phyloP scores from a whole-genome alignment of 2,329 filamentous ascomycete species.

The Aspergillus pseudoterreus region DNA sequence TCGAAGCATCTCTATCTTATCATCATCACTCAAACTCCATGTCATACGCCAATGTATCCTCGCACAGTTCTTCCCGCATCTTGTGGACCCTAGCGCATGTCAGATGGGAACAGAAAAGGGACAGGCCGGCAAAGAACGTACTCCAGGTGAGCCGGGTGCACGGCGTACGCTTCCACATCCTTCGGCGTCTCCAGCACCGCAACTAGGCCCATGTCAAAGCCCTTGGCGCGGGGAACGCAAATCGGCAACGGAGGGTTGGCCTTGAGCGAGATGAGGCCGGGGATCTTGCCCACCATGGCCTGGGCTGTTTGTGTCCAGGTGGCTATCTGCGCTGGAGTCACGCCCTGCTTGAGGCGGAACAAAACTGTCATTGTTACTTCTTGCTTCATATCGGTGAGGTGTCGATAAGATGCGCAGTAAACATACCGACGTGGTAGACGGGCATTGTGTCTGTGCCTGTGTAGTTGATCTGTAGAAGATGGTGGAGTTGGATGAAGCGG shows the following conservation, averaged over 20 bases:
- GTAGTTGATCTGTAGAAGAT: background rate
- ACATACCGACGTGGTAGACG: constrained; percentile 40
- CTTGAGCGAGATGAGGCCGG: constrained; percentile 38
- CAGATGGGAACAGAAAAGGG: constrained; percentile 2
- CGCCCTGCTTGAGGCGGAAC: constrained; percentile 41
- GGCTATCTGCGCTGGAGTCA: constrained; percentile 30
- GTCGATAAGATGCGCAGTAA: background rate
- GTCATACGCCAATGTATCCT: constrained; percentile 42
- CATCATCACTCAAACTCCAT: constrained; percentile 28
- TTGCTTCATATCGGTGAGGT: too few relatives aligned
- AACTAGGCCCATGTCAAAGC: constrained; percentile 46
- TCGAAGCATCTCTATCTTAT: background rate
- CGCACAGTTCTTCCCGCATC: constrained; percentile 39
- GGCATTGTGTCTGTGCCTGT: constrained; percentile 24
- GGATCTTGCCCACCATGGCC: constrained; percentile 42
- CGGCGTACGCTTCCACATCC: constrained; percentile 41
- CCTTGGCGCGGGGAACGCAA: constrained; percentile 41
- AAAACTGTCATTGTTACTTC: constrained; percentile 30
- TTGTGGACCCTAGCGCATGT: constrained; percentile 33
- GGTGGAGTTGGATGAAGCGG: background rate
- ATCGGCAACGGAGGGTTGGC: constrained; percentile 35
- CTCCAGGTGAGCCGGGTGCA: constrained; percentile 46
- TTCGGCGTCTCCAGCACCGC: constrained; percentile 43
- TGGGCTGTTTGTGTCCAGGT: constrained; percentile 28
- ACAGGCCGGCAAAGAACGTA: constrained; percentile 25